These are phyloP conservation scores for Fallopia convolvulus DNA, from an alignment of 148 eudicot species.

Conservation along the genomic window DNA sequence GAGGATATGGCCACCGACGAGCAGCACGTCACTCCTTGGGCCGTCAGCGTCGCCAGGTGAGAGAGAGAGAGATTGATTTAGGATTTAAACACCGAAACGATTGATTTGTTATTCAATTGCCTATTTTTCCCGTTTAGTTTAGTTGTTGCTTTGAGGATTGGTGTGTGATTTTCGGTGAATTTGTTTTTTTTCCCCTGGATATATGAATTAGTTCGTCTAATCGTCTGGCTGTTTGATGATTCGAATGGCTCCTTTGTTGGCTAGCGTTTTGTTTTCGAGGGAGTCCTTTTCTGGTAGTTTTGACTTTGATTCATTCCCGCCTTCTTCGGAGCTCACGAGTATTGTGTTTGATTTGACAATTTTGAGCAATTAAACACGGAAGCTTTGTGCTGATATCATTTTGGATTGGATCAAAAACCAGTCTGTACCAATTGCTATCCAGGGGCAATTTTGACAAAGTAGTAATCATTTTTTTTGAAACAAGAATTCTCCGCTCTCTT, in stretches of 20 bases:
- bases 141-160: not conserved
- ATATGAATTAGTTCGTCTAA: not conserved
- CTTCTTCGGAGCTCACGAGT: not conserved
- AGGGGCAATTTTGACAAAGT: not conserved
- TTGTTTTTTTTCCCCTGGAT: not conserved
- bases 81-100: not conserved
- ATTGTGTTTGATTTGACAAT: not conserved
- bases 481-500: not conserved
- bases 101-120: not conserved
- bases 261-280: no score
- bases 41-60: conserved; percentile 90
- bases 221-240: not conserved
- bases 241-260: not conserved
- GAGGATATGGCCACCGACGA: conserved; percentile 91
- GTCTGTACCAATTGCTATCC: not conserved
- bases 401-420: not conserved
- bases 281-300: not conserved
- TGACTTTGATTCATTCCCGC: not conserved
- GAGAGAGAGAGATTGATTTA: not conserved
- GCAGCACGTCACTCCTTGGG: conserved; percentile 76
- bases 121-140: not conserved
- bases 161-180: not conserved
- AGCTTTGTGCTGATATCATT: not conserved
- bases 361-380: not conserved
- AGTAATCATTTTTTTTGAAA: not conserved